Conservation (phyloP, 202 grass and related monocot genomes). For the Digitaria exilis region DNA sequence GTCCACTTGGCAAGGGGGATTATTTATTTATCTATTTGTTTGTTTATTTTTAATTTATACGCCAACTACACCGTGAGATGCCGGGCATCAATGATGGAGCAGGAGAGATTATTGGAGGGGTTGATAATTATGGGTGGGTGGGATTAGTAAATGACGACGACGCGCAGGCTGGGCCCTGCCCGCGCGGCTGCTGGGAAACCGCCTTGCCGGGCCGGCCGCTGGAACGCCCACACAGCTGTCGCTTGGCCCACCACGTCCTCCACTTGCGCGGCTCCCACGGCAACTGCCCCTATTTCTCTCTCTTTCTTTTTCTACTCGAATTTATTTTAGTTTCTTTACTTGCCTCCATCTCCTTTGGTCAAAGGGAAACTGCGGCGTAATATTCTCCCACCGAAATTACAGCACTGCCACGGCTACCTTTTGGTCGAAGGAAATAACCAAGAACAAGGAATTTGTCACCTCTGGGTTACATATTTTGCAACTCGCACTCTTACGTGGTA, state of each 20-base stretch:
- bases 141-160: conserved; percentile 26
- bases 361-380: background rate
- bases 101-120: background rate
- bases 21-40: background rate
- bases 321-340: background rate
- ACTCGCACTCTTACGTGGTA: no score
- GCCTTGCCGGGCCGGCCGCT: conserved; percentile 28
- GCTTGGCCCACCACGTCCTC: conserved; percentile 26
- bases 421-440: background rate
- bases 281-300: background rate
- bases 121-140: background rate
- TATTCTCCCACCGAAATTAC: background rate
- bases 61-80: background rate
- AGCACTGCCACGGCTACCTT: background rate
- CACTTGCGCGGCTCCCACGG: conserved; percentile 46
- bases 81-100: background rate
- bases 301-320: no score
- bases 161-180: conserved; percentile 14
- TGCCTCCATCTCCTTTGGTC: background rate
- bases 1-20: background rate
- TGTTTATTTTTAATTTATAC: background rate
- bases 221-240: conserved; percentile 48
- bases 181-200: conserved; percentile 38
- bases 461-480: background rate
- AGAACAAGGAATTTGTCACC: no score